Evolutionary conservation across 1,139 yeast genomes (phyloP).

Genomic region (Sugiyamaella pinicola): DNA sequence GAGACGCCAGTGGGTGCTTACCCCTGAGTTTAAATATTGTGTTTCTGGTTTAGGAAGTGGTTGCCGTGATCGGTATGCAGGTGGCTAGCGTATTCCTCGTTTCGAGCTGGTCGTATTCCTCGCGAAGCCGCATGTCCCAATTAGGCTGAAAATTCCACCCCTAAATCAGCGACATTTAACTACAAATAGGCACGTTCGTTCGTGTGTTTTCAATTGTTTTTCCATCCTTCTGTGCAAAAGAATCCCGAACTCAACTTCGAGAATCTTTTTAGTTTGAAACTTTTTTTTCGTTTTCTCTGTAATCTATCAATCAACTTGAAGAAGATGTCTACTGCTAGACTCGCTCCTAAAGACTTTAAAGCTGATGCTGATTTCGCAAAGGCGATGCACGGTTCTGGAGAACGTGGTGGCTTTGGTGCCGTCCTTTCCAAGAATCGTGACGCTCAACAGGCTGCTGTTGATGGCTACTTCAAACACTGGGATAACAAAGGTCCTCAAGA

Average conservation of each 20-base stretch:
- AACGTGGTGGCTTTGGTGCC: constrained; percentile 73
- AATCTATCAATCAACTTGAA: background rate
- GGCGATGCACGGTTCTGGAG: constrained; percentile 78
- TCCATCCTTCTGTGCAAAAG: no score
- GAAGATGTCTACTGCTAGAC: constrained; percentile 39
- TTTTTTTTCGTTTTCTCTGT: background rate
- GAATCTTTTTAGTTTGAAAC: no score
- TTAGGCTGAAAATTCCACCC: constrained; percentile 13
- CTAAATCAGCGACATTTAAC: constrained; percentile 5
- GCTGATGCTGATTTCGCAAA: constrained; percentile 63
- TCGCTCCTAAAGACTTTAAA: constrained; percentile 45
- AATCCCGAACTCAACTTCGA: constrained; percentile 17
- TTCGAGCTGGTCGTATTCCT: constrained; percentile 15
- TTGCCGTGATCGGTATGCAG: background rate
- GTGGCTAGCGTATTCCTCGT: constrained; percentile 12
- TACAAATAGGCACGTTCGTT: constrained; percentile 5
- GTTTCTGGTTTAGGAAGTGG: constrained; percentile 1
- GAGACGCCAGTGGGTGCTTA: background rate
- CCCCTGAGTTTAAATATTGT: constrained; percentile 4
- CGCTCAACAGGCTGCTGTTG: constrained; percentile 82
- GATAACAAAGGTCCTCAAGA: constrained; percentile 56
- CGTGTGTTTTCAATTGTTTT: background rate
- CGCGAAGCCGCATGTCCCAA: constrained; percentile 14
- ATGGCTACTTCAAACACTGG: constrained; percentile 96
- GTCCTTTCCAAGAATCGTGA: constrained; percentile 71